Percentiles rank a stretch among this genome's conserved stretches.
phyloP scores from a whole-genome alignment of 306 rosid genomes.

The Acacia crassicarpa region DNA sequence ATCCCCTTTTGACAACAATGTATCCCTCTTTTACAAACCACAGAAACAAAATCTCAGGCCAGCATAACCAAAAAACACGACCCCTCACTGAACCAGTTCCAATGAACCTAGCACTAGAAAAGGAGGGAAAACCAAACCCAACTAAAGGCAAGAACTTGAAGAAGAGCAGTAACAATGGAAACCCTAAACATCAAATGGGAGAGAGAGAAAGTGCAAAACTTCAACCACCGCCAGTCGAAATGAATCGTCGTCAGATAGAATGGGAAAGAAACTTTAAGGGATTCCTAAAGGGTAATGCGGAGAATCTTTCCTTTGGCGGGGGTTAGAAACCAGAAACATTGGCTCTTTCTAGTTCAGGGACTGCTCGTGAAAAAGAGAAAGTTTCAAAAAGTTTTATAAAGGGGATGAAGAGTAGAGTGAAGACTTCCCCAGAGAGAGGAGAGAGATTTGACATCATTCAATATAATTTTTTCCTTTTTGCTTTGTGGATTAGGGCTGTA shows the following conservation, averaged over 20 bases:
- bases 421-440: neutral
- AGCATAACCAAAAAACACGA: neutral
- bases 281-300: constrained; percentile 18
- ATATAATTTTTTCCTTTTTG: constrained; percentile 26
- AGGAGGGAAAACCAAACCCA: constrained; percentile 10
- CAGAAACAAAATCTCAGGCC: constrained; percentile 20
- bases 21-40: constrained; percentile 41
- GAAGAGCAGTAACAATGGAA: constrained; percentile 8
- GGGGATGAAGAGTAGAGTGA: constrained; percentile 3
- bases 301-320: constrained; percentile 43
- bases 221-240: constrained; percentile 31
- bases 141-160: constrained; percentile 32
- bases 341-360: constrained; percentile 36
- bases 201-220: constrained; percentile 31
- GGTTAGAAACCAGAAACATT: constrained; percentile 27
- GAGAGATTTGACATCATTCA: constrained; percentile 26
- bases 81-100: constrained; percentile 19
- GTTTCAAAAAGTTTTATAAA: constrained; percentile 37
- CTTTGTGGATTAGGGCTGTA: constrained; percentile 40
- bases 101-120: constrained; percentile 19
- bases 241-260: constrained; percentile 3
- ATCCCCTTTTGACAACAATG: constrained; percentile 51
- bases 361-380: constrained; percentile 65
- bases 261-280: constrained; percentile 37
- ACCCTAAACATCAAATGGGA: constrained; percentile 36